Base-by-base conservation (phyloP, 2,329 filamentous ascomycete species). In the Huntiella omanensis region DNA sequence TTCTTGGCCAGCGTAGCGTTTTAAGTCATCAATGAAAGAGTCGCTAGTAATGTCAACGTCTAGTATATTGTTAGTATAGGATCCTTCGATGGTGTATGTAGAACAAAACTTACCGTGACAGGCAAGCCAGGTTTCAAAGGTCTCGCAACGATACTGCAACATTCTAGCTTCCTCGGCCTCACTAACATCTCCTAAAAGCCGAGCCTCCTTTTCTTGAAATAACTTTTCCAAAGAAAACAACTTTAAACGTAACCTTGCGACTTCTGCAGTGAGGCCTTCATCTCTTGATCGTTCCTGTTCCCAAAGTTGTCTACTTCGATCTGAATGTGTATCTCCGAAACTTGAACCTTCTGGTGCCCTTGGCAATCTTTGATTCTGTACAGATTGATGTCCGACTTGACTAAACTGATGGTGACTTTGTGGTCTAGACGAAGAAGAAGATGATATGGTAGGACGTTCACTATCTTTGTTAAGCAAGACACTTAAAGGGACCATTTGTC, bases 61-160 rank as follows among this genome's bases (percentile, higher is more conserved):
- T 69, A 41, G 34, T 43, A 36, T 17, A 7, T 19, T 19, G 17
- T 19, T 19, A 19, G 17, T 19, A 19, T 19, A 19, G 17, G 1
- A 4, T 19, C 17, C 17, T 19, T 19, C 17, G 5, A 19, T 19
- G 4, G 17, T 19, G 17, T 19, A 19, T 19, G 5, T 19, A 19
- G 17, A 19, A 15, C 32, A 36, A 35, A 43, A 54, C 63, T 40
- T 61, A 69, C 66, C 66, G 58, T 65, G 59, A 13, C 68, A 64
- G 50, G 70, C 56, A 53, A 70, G 69, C 47, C 64, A 65, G 44
- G 62, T 62, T 54, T 75, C 70, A 46, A 75, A 66, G 56, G 69
- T 72, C 58, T 75, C 71, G 58, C 71, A 74, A 52, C 67, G 67
- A 54, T 75, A 71, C 55, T 75, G 71, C 45, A 75, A 58, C 34